These are phyloP conservation scores for Candida ipomoeae DNA, from an alignment of 805 yeast genomes.

Conservation along the genomic window DNA sequence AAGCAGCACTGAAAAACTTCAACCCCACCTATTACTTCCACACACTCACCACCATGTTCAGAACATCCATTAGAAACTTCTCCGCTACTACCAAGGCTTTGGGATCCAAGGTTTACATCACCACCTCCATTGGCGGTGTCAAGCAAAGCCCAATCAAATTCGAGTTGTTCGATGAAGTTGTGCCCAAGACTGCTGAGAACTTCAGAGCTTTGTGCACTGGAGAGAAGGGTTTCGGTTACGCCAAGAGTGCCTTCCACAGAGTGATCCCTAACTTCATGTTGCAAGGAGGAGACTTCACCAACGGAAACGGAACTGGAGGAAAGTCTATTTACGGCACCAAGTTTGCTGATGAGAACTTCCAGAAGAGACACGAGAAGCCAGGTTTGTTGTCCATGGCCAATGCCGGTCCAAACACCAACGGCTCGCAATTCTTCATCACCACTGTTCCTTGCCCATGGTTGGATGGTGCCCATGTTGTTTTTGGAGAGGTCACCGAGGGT, in stretches of 20 bases:
- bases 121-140: constrained; percentile 43
- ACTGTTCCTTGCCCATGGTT: constrained; percentile 25
- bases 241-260: constrained; percentile 17
- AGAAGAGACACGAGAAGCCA: constrained; percentile 15
- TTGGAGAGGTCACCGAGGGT: constrained; percentile 26
- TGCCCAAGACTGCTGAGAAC: constrained; percentile 19
- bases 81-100: constrained; percentile 43
- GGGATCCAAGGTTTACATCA: constrained; percentile 55
- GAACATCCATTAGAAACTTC: constrained; percentile 41
- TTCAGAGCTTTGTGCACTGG: constrained; percentile 18
- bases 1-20: background rate
- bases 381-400: constrained; percentile 19
- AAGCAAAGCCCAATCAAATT: constrained; percentile 20
- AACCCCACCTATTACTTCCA: background rate
- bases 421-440: constrained; percentile 18
- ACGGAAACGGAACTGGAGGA: constrained; percentile 16
- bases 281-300: constrained; percentile 18
- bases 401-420: constrained; percentile 18
- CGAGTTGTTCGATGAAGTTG: constrained; percentile 18
- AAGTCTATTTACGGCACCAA: constrained; percentile 18
- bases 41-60: constrained; percentile 17
- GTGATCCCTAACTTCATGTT: constrained; percentile 18
- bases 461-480: constrained; percentile 26
- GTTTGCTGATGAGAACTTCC: constrained; percentile 17
- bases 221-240: constrained; percentile 19